phyloP scores from a whole-genome alignment of 192 early-diverging fungal genomes.

The Gonapodya prolifera region DNA sequence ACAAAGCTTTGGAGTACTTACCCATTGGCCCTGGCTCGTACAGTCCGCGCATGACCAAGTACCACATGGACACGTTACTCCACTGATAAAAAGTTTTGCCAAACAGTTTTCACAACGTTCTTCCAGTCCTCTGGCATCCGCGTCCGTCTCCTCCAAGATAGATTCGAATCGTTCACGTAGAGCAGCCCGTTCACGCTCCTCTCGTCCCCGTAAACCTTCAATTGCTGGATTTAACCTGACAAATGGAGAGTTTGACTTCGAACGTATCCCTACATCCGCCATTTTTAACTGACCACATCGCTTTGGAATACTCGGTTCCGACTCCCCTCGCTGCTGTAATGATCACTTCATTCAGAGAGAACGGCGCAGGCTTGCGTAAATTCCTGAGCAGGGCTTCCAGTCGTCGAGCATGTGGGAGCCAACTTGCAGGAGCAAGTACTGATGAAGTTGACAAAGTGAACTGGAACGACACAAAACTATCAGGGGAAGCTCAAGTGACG shows the following conservation, averaged over 20 bases:
- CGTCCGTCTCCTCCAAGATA: not conserved
- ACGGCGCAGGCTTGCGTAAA: not conserved
- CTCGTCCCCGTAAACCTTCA: not conserved
- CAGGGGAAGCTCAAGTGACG: not conserved
- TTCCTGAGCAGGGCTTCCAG: not conserved
- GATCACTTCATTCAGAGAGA: not conserved
- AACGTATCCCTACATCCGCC: not conserved
- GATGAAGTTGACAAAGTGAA: not conserved
- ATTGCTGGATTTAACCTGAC: not conserved
- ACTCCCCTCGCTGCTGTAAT: not conserved
- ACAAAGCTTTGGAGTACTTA: too few species aligned
- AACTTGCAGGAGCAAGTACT: not conserved
- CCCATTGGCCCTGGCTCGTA: not conserved
- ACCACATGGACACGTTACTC: not conserved
- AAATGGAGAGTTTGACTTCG: not conserved
- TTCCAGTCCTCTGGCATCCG: not conserved
- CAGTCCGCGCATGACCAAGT: not conserved
- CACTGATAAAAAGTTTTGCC: not conserved
- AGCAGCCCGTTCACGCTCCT: not conserved
- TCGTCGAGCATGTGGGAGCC: slow-evolving; percentile 1
- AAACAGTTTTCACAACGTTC: not conserved
- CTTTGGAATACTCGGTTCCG: not conserved
- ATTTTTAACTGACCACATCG: not conserved
- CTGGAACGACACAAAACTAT: not conserved
- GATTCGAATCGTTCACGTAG: not conserved